Conservation (phyloP, 2,329 filamentous ascomycete genomes). For the Stylonectria norvegica region DNA sequence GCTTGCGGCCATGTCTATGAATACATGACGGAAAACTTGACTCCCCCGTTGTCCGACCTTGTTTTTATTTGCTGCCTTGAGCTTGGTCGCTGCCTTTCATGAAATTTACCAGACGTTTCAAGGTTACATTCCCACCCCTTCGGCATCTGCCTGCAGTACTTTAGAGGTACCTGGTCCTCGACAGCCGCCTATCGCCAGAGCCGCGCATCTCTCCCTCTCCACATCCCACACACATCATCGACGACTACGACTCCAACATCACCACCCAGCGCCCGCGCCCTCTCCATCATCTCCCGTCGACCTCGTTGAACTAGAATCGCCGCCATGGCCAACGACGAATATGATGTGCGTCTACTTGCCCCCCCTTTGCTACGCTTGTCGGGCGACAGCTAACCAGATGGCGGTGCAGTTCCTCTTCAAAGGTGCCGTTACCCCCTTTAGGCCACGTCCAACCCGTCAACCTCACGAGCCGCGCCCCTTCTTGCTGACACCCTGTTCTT, state of each 20-base stretch:
- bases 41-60: too few species aligned
- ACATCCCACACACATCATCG: constrained; percentile 31
- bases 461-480: constrained; percentile 11
- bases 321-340: constrained; percentile 99
- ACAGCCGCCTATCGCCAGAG: constrained; percentile 31
- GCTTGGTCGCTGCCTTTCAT: background rate
- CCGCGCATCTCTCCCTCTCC: constrained; percentile 33
- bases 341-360: constrained; percentile 72
- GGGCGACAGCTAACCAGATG: constrained; percentile 32
- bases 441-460: constrained; percentile 15
- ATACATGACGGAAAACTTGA: too few species aligned
- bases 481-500: constrained; percentile 31
- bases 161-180: constrained; percentile 18
- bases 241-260: constrained; percentile 25
- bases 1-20: too few species aligned
- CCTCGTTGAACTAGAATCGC: constrained; percentile 27
- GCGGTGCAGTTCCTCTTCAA: constrained; percentile 90
- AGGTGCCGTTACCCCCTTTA: constrained; percentile 55
- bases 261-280: constrained; percentile 23
- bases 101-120: background rate
- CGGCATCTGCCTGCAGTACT: background rate
- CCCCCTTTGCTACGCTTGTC: constrained; percentile 14
- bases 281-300: constrained; percentile 14
- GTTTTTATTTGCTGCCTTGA: background rate
- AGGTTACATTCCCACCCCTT: background rate